A percentile compares a stretch with the other conserved stretches of the same genome.
These are phyloP conservation scores for Rhytidiadelphus loreus DNA, from an alignment of 225 moss, liverwort and hornwort genomes.

Conservation along the genomic window DNA sequence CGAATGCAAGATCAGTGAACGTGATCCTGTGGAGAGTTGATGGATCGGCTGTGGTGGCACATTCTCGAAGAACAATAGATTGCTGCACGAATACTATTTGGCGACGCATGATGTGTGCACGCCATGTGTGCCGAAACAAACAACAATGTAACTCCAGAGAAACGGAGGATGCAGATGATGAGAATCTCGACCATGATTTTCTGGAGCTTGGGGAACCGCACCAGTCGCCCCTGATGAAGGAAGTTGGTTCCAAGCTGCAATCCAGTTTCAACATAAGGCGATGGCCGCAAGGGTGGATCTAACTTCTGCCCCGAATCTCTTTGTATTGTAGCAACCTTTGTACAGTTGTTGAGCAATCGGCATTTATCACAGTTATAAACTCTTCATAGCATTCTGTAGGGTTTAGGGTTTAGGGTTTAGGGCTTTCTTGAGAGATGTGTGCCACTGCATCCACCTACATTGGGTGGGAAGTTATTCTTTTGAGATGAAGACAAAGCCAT, in stretches of 20 bases:
- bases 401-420: background rate
- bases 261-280: slow-evolving; percentile 14
- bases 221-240: background rate
- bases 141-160: background rate
- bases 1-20: background rate
- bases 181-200: background rate
- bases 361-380: background rate
- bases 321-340: background rate
- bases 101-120: slow-evolving; percentile 20
- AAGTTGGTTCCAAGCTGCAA: slow-evolving; percentile 13
- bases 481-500: background rate
- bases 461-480: background rate
- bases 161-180: background rate
- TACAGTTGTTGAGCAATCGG: background rate
- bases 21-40: slow-evolving; percentile 35
- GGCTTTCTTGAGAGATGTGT: background rate
- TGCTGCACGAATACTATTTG: slow-evolving; percentile 6
- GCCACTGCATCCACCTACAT: background rate
- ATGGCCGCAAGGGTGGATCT: slow-evolving; percentile 36
- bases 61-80: background rate
- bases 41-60: slow-evolving; percentile 13
- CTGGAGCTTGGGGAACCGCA: background rate
- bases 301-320: background rate
- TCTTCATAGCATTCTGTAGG: background rate
- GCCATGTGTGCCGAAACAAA: background rate